A percentile compares a stretch with the other conserved stretches of the same genome.
Conservation (phyloP, 805 yeast species). For the Yarrowia divulgata region DNA sequence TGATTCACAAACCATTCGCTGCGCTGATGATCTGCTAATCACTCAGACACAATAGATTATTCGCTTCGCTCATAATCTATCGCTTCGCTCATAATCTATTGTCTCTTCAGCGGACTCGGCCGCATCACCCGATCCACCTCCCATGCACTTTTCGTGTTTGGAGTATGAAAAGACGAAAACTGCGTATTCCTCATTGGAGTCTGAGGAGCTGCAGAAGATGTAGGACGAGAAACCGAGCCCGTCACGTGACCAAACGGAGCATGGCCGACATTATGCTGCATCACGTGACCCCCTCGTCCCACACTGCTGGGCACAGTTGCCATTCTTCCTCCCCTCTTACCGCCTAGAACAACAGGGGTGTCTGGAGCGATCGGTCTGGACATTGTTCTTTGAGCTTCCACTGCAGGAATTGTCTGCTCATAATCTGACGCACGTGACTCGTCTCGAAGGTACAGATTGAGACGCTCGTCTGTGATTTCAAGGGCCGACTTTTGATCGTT, state of each 20-base stretch:
- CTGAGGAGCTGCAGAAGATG: conserved; percentile 9
- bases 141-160: conserved; percentile 31
- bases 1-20: too few relatives aligned
- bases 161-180: conserved; percentile 30
- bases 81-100: neutral
- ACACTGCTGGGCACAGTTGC: neutral
- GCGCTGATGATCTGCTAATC: too few relatives aligned
- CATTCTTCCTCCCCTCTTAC: neutral
- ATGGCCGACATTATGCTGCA: neutral
- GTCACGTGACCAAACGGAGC: neutral
- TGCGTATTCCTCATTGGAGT: conserved; percentile 4
- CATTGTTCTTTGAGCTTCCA: neutral
- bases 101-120: conserved; percentile 22
- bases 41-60: too few relatives aligned
- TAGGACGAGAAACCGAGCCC: neutral
- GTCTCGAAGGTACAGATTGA: conserved; percentile 66
- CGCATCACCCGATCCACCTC: conserved; percentile 29
- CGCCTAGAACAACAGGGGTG: conserved; percentile 6
- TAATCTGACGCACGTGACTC: conserved; percentile 50
- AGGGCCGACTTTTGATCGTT: conserved; percentile 63
- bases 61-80: neutral
- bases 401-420: neutral
- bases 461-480: conserved; percentile 69
- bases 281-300: neutral
- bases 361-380: conserved; percentile 21